A percentile compares a stretch with the other conserved stretches of the same genome.
Evolutionary conservation across 2,329 filamentous ascomycete genomes (phyloP).

Genomic region (Neophaeococcomyces mojaviensis): DNA sequence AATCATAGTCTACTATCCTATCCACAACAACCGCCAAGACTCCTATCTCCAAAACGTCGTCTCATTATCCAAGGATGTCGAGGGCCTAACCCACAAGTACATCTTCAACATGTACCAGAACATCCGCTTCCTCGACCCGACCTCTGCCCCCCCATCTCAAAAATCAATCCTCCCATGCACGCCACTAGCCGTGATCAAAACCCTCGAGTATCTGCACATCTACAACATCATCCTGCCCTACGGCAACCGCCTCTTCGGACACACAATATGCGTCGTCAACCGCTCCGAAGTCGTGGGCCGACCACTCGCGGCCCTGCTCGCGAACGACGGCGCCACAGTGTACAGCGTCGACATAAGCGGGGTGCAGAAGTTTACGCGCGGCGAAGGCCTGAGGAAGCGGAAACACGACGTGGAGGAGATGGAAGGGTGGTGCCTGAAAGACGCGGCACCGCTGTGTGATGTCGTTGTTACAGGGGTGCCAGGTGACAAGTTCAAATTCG

Average conservation of each 20-base stretch:
- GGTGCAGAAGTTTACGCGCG: slow-evolving; percentile 85
- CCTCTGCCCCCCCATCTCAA: slow-evolving; percentile 50
- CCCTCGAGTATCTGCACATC: slow-evolving; percentile 88
- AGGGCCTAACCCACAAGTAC: slow-evolving; percentile 87
- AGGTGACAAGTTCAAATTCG: slow-evolving; percentile 80
- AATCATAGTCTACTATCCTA: slow-evolving; percentile 97
- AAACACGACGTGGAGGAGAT: slow-evolving; percentile 83
- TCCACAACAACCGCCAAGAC: slow-evolving; percentile 85
- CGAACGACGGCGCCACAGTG: slow-evolving; percentile 91
- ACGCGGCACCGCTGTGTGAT: slow-evolving; percentile 81
- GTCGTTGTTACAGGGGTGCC: slow-evolving; percentile 94
- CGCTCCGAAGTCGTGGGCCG: slow-evolving; percentile 91
- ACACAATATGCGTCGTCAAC: slow-evolving; percentile 94
- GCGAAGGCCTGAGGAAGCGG: slow-evolving; percentile 74
- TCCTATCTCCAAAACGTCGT: slow-evolving; percentile 95
- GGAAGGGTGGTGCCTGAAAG: slow-evolving; percentile 67
- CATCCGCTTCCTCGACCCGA: slow-evolving; percentile 81
- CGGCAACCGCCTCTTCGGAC: slow-evolving; percentile 86
- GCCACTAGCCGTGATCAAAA: slow-evolving; percentile 91
- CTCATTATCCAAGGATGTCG: slow-evolving; percentile 83
- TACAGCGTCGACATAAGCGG: slow-evolving; percentile 92
- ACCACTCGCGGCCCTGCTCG: slow-evolving; percentile 82
- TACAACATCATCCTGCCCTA: slow-evolving; percentile 93
- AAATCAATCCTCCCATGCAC: slow-evolving; percentile 96
- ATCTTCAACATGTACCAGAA: slow-evolving; percentile 99